Evolutionary conservation across 257 asterid species (phyloP).

Genomic region (Fraxinus quadrangulata): DNA sequence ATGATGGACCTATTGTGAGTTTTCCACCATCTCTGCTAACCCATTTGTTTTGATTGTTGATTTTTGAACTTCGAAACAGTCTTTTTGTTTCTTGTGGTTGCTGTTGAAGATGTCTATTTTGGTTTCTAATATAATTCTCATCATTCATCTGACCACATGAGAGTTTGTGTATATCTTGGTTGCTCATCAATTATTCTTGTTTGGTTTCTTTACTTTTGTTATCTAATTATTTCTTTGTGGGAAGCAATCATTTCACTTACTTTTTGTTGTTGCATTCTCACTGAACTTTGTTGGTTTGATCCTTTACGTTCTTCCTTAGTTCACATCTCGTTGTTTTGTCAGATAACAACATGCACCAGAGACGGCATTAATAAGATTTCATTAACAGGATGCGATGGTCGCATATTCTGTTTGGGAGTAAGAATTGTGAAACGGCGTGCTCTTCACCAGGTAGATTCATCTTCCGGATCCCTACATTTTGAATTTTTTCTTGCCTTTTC

Average conservation of each 20-base stretch:
- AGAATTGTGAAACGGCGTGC: conserved; percentile 91
- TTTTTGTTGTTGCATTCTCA: background rate
- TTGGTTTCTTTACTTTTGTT: background rate
- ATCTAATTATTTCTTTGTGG: background rate
- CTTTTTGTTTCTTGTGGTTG: background rate
- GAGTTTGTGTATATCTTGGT: background rate
- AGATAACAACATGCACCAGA: conserved; percentile 88
- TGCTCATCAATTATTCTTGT: background rate
- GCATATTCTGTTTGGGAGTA: conserved; percentile 87
- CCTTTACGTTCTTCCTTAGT: conserved; percentile 26
- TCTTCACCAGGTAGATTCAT: conserved; percentile 65
- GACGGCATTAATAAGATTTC: conserved; percentile 91
- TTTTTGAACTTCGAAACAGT: background rate
- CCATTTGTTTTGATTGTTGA: background rate
- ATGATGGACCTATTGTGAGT: conserved; percentile 96
- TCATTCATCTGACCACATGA: background rate
- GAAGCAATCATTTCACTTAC: background rate
- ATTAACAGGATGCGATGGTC: conserved; percentile 87
- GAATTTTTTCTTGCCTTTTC: background rate
- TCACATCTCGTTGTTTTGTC: conserved; percentile 37
- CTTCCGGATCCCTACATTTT: conserved; percentile 22
- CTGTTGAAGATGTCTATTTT: background rate
- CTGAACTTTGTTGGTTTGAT: background rate
- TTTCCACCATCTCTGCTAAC: conserved; percentile 8
- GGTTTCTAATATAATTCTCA: background rate